Base-by-base conservation (phyloP, 2,329 filamentous ascomycete genomes). In the Rhynchosporium agropyri region DNA sequence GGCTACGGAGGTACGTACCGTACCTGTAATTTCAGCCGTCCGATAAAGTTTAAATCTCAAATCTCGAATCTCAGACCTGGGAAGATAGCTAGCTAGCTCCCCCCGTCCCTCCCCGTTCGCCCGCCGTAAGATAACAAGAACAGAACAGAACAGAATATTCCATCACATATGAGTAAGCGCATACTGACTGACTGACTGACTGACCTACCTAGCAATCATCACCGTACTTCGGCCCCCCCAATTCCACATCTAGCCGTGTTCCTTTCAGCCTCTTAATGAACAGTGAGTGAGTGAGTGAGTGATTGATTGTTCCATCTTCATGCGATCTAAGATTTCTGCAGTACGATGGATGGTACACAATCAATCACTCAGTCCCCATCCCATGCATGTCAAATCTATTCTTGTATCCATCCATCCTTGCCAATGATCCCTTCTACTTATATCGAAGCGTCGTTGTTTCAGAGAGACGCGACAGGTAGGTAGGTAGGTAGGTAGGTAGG, bases 381-480 rank as follows among this genome's bases (percentile, higher is more conserved):
- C 55, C 58, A 40, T 42, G 58, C 42, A 63, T 20, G 57, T 56
- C 56, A 54, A 9, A 51, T 66, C 63, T 69, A 69, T 68, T 66
- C 49, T 62, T 56, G 63, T 65, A 54, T 9, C 58, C 48, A 68
- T 69, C 66, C 61, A 68, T 69, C 66, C 61, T 57, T 63, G 66
- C 58, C 62, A 53, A 46, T 28, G 26, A 70, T 66, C 69, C 69
- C 51, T 66, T 64, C 67, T 63, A 42, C 51, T 66, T 64, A 66
- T 63, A 42, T 60, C 67, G 69, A 69, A 69, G 66, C 36, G 62
- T 69, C 69, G 71, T 54, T 33, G 51, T 73, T 72, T 73, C 71
- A 73, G 67, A 67, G 65, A 69, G 64, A 69, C 66, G 67, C 68
- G 65, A 54, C 51, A 54, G 33, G 60, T 20, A 20, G 20, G 20